A percentile compares a stretch with the other conserved stretches of the same genome.
Evolutionary conservation across 306 rosid species (phyloP).

Genomic region (Pachyrhizus erosus): DNA sequence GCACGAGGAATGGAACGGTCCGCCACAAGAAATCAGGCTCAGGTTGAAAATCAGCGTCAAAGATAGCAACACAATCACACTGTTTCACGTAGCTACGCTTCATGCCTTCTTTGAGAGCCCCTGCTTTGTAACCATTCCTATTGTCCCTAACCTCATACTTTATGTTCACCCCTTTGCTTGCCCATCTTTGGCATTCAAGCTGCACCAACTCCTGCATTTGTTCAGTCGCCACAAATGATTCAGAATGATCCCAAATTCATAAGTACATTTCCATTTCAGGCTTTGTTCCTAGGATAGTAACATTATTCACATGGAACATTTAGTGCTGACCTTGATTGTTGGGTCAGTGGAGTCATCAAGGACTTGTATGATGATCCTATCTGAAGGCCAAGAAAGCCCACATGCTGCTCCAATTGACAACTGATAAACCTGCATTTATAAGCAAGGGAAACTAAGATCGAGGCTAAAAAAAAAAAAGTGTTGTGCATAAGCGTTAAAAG

Average conservation of each 20-base stretch:
- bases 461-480: constrained; percentile 2
- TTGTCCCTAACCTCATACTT: constrained; percentile 90
- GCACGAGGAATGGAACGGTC: constrained; percentile 77
- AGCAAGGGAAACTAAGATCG: neutral
- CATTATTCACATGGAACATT: neutral
- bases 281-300: neutral
- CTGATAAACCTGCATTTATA: constrained; percentile 77
- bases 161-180: constrained; percentile 84
- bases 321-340: constrained; percentile 64
- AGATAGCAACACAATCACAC: constrained; percentile 85
- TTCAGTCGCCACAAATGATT: neutral
- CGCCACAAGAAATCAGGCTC: constrained; percentile 88
- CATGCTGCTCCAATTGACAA: constrained; percentile 90
- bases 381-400: constrained; percentile 97
- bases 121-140: constrained; percentile 91
- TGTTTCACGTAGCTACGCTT: constrained; percentile 74
- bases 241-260: neutral
- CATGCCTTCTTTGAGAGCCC: constrained; percentile 93
- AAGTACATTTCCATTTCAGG: neutral
- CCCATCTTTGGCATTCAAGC: constrained; percentile 96
- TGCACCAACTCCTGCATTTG: constrained; percentile 80
- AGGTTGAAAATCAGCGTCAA: constrained; percentile 97
- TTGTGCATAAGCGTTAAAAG: neutral
- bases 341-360: constrained; percentile 94
- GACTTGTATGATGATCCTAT: constrained; percentile 85